phyloP scores from a whole-genome alignment of 768 basidiomycete species.

The Mycena filopes region DNA sequence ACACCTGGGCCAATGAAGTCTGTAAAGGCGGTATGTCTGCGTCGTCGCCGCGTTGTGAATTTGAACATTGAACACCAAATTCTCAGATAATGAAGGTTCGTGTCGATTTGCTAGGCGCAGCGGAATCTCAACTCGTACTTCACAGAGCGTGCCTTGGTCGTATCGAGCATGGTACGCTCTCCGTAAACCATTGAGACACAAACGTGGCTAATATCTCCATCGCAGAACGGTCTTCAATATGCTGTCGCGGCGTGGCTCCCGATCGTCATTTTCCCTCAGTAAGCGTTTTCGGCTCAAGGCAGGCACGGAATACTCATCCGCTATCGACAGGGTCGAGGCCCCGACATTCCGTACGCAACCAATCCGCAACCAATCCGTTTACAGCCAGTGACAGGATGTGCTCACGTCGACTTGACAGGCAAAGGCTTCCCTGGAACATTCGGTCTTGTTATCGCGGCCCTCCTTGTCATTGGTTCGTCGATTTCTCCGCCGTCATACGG shows the following conservation, averaged over 20 bases:
- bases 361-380: too few species aligned
- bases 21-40: conserved; percentile 24
- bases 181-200: background rate
- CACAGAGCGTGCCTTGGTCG: conserved; percentile 37
- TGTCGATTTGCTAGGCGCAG: background rate
- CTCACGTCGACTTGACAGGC: conserved; percentile 19
- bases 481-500: background rate
- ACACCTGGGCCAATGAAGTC: conserved; percentile 40
- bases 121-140: background rate
- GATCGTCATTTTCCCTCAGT: conserved; percentile 42
- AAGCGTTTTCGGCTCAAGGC: conserved; percentile 1
- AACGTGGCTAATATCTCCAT: background rate
- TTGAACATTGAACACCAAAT: background rate
- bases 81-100: conserved; percentile 37
- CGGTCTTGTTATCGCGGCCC: conserved; percentile 39
- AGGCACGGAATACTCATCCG: background rate
- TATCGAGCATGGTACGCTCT: conserved; percentile 34
- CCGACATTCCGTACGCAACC: conserved; percentile 32
- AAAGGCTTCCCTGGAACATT: conserved; percentile 40
- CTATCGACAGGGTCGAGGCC: conserved; percentile 14
- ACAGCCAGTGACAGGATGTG: background rate
- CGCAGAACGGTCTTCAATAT: conserved; percentile 38
- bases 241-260: conserved; percentile 41
- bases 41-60: background rate
- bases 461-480: conserved; percentile 33